phyloP scores from a whole-genome alignment of 2,329 filamentous ascomycete genomes.

The Sporothrix brunneoviolacea region DNA sequence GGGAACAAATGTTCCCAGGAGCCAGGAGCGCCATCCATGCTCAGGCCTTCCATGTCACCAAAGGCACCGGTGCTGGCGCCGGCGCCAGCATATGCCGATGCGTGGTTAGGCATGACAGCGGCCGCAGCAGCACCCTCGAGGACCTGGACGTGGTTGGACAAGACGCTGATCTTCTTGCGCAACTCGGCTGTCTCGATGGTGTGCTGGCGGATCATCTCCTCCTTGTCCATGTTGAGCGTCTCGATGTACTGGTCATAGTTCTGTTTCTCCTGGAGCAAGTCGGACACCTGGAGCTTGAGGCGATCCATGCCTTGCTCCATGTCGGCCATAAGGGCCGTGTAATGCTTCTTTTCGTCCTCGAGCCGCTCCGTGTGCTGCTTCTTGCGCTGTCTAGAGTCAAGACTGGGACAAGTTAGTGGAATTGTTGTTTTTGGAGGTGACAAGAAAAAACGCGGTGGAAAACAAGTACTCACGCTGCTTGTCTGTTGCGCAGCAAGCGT shows the following conservation, averaged over 20 bases:
- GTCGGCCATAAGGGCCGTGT: conserved; percentile 65
- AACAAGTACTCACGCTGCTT: conserved; percentile 72
- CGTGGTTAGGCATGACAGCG: conserved; percentile 20
- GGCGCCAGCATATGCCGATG: conserved; percentile 42
- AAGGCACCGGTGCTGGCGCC: conserved; percentile 48
- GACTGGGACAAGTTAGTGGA: conserved; percentile 46
- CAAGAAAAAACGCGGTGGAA: conserved; percentile 16
- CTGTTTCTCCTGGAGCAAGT: conserved; percentile 66
- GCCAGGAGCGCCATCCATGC: conserved; percentile 59
- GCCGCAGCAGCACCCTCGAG: conserved; percentile 54
- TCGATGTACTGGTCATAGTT: conserved; percentile 70
- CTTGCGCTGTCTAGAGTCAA: conserved; percentile 95
- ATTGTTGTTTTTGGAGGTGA: too few relatives aligned
- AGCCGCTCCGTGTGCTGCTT: conserved; percentile 96
- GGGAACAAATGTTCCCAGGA: conserved; percentile 75
- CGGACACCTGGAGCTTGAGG: conserved; percentile 62
- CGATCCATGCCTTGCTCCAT: conserved; percentile 71
- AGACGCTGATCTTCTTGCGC: conserved; percentile 82
- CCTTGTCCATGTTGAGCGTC: conserved; percentile 74
- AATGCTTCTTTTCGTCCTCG: conserved; percentile 94
- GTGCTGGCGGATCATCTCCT: conserved; percentile 81
- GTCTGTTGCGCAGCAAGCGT: conserved; percentile 85
- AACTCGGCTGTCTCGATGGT: conserved; percentile 86
- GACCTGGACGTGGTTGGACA: conserved; percentile 65
- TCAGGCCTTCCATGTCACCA: conserved; percentile 74